Conservation (phyloP, 129 eudicot genomes). For the Flaveria brownii region DNA sequence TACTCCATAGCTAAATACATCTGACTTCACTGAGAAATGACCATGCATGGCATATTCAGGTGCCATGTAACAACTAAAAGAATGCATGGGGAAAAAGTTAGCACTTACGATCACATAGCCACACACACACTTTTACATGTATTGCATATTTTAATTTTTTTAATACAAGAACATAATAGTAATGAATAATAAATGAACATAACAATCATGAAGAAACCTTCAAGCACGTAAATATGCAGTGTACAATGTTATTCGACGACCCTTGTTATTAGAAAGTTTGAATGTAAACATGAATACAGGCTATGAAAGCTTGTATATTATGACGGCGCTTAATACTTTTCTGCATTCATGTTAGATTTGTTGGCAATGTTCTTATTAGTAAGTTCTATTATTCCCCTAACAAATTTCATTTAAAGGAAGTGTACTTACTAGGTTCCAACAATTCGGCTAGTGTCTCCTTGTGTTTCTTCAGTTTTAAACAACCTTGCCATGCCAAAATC, state of each 20-base stretch:
- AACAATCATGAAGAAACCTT: background rate
- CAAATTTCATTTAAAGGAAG: background rate
- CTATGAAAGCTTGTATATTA: background rate
- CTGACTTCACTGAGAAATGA: slow-evolving; percentile 25
- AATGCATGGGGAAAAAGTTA: background rate
- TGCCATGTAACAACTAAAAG: background rate
- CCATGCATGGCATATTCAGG: background rate
- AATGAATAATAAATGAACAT: background rate
- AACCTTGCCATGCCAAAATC: slow-evolving; percentile 7
- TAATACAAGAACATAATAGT: background rate
- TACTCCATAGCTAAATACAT: slow-evolving; percentile 38
- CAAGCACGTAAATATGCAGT: background rate
- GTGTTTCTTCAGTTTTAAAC: background rate
- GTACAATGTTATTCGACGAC: background rate
- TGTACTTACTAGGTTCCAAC: background rate
- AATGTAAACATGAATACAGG: background rate
- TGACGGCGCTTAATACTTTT: no score
- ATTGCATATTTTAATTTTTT: background rate
- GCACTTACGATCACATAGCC: background rate
- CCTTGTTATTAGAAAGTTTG: background rate
- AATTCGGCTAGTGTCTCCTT: background rate
- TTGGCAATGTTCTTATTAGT: no score
- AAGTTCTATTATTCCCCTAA: no score
- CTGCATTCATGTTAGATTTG: no score
- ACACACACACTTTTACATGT: background rate